Evolutionary conservation across 1,284 basidiomycete species (phyloP), one percentile per base, ranked within the genome.

Genomic region (Fistulinella staudtii): DNA sequence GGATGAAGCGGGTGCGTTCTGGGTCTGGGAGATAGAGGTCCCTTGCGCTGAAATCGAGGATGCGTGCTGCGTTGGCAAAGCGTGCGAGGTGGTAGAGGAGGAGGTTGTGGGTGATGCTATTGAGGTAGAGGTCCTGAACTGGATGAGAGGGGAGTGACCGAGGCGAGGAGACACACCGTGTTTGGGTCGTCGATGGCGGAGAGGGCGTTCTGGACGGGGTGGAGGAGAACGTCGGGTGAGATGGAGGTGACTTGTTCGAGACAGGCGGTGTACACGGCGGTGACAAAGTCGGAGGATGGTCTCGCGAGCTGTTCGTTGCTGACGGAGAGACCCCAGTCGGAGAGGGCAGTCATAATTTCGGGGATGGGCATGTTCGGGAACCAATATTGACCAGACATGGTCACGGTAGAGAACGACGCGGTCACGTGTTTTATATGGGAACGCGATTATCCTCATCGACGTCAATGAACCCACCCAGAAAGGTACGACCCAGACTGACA

Each of bases 1-100:
- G 74, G 34, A 89, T 73, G 38, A 76, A 72, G 13, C 82, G 72
- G 0, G 90, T 86, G 20, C 91, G 79, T 25, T 80, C 74, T 17
- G 80, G 69, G 21, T 88, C 84, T 1, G 92, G 92, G 36, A 74
- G 73, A 38, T 75, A 73, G 8, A 95, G 64, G 55, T 95, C 93
- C 50, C 75, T 77, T 39, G 87, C 71, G 50, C 74, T 82, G 64
- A 94, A 93, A 61, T 85, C 81, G 49, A 80, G 74, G 37, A 93
- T 76, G 46, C 82, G 76, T n/a, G 90, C 87, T 1, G 84, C 79
- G 35, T 67, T 70, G 1, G 86, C 84, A 28, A 93, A 79, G 33
- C 82, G 76, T 30, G 76, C 74, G 80, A 88, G 69, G 56, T 89
- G 85, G 54, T 77, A 73, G 27, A 82, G 72, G 50, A 88, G 72